Conservation (phyloP, 192 early-diverging fungal genomes). For the Entomortierella beljakovae region DNA sequence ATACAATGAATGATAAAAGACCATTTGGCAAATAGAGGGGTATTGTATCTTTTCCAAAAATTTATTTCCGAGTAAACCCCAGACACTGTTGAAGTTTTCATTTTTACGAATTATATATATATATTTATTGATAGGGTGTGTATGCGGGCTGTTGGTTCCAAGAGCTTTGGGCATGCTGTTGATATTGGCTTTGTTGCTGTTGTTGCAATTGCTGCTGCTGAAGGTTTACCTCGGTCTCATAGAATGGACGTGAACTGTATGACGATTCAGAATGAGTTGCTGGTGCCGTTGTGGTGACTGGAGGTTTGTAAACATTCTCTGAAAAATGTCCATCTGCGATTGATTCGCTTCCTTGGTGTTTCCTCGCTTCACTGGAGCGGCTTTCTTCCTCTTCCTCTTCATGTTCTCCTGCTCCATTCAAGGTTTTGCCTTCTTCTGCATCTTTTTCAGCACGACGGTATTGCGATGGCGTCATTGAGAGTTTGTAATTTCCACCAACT, state of each 20-base stretch:
- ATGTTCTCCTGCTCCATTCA: slow-evolving; percentile 41
- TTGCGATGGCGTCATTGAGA: slow-evolving; percentile 20
- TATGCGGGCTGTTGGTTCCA: slow-evolving; percentile 19
- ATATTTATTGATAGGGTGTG: slow-evolving; percentile 3
- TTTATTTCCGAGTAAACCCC: too few species aligned
- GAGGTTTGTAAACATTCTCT: slow-evolving; percentile 24
- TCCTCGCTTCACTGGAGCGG: background rate
- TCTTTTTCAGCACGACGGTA: slow-evolving; percentile 28
- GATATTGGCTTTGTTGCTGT: slow-evolving; percentile 10
- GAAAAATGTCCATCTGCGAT: slow-evolving; percentile 24
- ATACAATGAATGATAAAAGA: too few species aligned
- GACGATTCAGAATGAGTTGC: slow-evolving; percentile 3
- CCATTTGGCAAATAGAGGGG: too few species aligned
- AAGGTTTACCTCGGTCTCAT: too few species aligned
- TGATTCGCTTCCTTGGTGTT: background rate
- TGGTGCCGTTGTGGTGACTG: slow-evolving; percentile 15
- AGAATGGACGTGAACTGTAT: background rate
- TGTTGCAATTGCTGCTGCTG: slow-evolving; percentile 10
- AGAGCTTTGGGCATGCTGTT: slow-evolving; percentile 11
- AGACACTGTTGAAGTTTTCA: too few species aligned
- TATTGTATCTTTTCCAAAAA: too few species aligned
- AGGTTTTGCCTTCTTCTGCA: slow-evolving; percentile 15
- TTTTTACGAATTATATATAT: too few species aligned
- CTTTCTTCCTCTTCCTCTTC: slow-evolving; percentile 13
- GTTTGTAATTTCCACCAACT: slow-evolving; percentile 34